Evolutionary conservation across 1,284 basidiomycete genomes (phyloP).

Genomic region (Ceratobasidium sp.): DNA sequence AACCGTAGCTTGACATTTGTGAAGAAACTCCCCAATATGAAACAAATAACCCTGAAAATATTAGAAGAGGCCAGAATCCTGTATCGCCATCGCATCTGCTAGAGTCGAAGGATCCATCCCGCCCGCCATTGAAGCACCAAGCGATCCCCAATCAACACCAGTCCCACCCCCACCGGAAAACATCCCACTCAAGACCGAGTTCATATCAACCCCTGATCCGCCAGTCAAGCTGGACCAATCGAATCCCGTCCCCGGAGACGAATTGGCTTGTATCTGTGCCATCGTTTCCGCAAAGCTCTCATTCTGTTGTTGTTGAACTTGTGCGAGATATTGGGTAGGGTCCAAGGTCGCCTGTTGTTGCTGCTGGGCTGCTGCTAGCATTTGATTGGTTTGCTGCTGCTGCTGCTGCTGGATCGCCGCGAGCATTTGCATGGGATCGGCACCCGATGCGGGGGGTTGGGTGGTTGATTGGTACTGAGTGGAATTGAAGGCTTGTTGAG

Average conservation of each 20-base stretch:
- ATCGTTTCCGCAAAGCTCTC: constrained; percentile 18
- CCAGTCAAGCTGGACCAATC: not conserved
- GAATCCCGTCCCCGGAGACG: not conserved
- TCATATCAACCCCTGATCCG: constrained; percentile 18
- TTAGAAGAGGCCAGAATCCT: constrained; percentile 13
- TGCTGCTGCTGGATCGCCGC: constrained; percentile 30
- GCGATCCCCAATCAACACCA: constrained; percentile 26
- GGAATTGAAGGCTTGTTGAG: not conserved
- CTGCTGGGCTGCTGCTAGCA: constrained; percentile 31
- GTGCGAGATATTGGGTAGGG: constrained; percentile 13
- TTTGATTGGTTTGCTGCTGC: constrained; percentile 37
- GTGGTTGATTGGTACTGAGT: constrained; percentile 11
- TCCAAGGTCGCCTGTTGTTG: constrained; percentile 33
- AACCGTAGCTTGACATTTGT: too few relatives aligned
- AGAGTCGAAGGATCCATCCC: constrained; percentile 23
- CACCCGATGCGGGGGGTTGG: not conserved
- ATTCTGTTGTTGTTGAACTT: constrained; percentile 11
- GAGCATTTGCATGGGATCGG: constrained; percentile 2
- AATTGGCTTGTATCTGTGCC: constrained; percentile 35
- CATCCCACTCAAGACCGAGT: constrained; percentile 13
- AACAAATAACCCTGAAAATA: too few relatives aligned
- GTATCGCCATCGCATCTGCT: constrained; percentile 4
- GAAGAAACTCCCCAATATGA: too few relatives aligned
- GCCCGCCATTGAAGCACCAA: constrained; percentile 7
- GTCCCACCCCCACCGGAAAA: not conserved